These are phyloP conservation scores for Fusarium sp. DNA, from an alignment of 2,329 filamentous ascomycete genomes.

Conservation along the genomic window DNA sequence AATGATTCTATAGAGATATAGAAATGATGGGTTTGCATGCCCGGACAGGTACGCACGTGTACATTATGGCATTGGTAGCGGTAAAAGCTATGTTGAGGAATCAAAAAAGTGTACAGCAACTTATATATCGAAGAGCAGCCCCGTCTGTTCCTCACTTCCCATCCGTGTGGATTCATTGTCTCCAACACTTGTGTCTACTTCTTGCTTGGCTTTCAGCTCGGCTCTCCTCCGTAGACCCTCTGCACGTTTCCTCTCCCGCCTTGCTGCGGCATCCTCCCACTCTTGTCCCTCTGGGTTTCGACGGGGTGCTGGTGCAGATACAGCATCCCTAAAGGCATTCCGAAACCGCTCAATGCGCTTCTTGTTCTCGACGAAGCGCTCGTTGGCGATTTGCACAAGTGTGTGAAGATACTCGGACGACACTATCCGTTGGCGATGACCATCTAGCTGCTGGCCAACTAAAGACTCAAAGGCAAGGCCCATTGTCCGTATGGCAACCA, in stretches of 20 bases:
- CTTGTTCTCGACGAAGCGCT: conserved; percentile 75
- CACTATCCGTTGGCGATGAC: conserved; percentile 61
- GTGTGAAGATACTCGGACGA: conserved; percentile 71
- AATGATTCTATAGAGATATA: conserved; percentile 33
- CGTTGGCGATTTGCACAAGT: conserved; percentile 75
- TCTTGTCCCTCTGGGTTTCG: conserved; percentile 50
- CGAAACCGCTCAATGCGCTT: conserved; percentile 74
- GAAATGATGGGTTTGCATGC: conserved; percentile 26
- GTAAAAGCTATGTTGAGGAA: conserved; percentile 46
- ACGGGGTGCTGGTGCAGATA: conserved; percentile 40
- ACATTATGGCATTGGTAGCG: conserved; percentile 47
- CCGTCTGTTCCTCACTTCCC: conserved; percentile 34
- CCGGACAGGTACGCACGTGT: conserved; percentile 40
- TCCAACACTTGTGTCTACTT: conserved; percentile 7
- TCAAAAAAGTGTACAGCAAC: conserved; percentile 41
- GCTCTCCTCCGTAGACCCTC: conserved; percentile 66
- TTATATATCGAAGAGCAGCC: conserved; percentile 37
- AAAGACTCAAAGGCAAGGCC: conserved; percentile 85
- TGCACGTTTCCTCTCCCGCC: conserved; percentile 64
- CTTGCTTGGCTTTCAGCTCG: conserved; percentile 47
- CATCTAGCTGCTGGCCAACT: conserved; percentile 65
- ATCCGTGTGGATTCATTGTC: conserved; percentile 19
- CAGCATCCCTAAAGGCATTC: conserved; percentile 55
- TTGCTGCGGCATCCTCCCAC: conserved; percentile 64
- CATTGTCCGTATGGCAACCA: conserved; percentile 86